Evolutionary conservation across 176 grass and related monocot genomes (phyloP).

Genomic region (Oryza meridionalis): DNA sequence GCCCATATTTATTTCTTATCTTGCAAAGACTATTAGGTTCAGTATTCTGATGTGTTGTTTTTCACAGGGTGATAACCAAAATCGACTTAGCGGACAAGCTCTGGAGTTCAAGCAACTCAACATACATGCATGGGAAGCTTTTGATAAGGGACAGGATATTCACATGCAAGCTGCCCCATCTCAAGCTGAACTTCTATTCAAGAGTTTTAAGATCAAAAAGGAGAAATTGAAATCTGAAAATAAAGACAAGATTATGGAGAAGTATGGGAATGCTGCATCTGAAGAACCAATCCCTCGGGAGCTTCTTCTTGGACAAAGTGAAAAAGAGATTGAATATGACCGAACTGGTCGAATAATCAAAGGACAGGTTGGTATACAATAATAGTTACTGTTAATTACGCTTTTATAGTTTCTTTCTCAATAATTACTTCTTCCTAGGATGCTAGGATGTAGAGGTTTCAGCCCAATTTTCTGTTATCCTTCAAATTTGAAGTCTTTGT

Average conservation of each 20-base stretch:
- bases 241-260: slow-evolving; percentile 94
- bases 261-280: slow-evolving; percentile 89
- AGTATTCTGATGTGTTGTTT: slow-evolving; percentile 16
- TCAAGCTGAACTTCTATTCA: slow-evolving; percentile 89
- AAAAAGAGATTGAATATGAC: slow-evolving; percentile 93
- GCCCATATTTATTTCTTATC: neutral
- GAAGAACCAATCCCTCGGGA: slow-evolving; percentile 78
- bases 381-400: neutral
- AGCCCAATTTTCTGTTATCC: neutral
- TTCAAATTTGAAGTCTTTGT: neutral
- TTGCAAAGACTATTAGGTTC: slow-evolving; percentile 9
- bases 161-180: slow-evolving; percentile 97
- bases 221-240: slow-evolving; percentile 79
- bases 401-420: neutral
- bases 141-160: slow-evolving; percentile 95
- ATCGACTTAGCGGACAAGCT: slow-evolving; percentile 90
- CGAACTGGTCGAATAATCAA: slow-evolving; percentile 88
- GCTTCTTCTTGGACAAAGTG: slow-evolving; percentile 94
- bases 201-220: slow-evolving; percentile 81
- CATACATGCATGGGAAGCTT: slow-evolving; percentile 87
- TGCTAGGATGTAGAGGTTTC: neutral
- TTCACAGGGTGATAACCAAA: slow-evolving; percentile 95
- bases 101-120: slow-evolving; percentile 92
- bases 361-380: slow-evolving; percentile 63
- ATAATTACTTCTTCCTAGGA: neutral